Conservation (phyloP, 345 rosid species). For the Chamaenerion angustifolium region DNA sequence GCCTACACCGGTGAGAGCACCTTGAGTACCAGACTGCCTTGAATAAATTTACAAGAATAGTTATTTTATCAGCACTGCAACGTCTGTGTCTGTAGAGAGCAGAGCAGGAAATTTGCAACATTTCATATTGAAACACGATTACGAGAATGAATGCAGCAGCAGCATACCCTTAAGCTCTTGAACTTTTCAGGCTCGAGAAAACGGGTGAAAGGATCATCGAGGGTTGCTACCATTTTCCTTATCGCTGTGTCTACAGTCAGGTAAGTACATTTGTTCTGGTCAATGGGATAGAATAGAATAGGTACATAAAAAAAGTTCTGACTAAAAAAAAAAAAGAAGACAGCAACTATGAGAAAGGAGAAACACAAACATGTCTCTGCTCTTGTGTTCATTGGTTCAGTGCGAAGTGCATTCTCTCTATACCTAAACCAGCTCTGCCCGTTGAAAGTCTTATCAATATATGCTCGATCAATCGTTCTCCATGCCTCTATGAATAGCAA, state of each 20-base stretch:
- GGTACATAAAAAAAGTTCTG: background rate
- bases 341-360: background rate
- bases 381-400: constrained; percentile 75
- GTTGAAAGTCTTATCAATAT: constrained; percentile 75
- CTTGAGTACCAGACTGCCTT: constrained; percentile 99
- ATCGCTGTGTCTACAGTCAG: constrained; percentile 54
- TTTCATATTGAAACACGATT: background rate
- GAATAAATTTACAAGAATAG: constrained; percentile 36
- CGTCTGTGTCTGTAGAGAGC: too few relatives aligned
- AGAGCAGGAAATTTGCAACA: too few relatives aligned
- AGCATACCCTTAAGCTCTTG: constrained; percentile 70
- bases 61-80: constrained; percentile 6
- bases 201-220: constrained; percentile 89
- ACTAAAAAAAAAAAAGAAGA: constrained; percentile 3
- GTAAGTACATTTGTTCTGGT: too few relatives aligned
- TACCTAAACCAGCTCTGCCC: constrained; percentile 98
- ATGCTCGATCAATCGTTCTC: constrained; percentile 93
- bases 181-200: constrained; percentile 90
- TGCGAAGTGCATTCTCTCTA: constrained; percentile 75
- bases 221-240: constrained; percentile 79
- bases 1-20: constrained; percentile 90
- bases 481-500: constrained; percentile 89
- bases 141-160: constrained; percentile 12
- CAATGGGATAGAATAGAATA: background rate
- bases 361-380: constrained; percentile 66